Evolutionary conservation across 2,329 filamentous ascomycete genomes (phyloP).

Genomic region (Pezicula radicicola): DNA sequence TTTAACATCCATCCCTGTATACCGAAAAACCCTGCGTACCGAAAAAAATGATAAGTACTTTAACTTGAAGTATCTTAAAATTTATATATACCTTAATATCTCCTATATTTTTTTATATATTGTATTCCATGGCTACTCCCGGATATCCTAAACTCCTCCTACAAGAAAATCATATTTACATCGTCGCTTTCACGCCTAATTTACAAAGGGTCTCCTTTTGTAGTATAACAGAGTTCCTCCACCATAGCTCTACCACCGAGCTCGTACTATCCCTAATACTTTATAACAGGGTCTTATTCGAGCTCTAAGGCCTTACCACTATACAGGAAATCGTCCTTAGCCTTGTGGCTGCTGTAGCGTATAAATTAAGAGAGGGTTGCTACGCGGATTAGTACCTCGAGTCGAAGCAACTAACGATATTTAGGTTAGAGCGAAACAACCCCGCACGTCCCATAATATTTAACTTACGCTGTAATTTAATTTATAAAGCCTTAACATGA

Average conservation of each 20-base stretch:
- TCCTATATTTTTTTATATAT: not conserved
- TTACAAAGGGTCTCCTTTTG: too few relatives aligned
- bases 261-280: not conserved
- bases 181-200: not conserved
- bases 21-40: not conserved
- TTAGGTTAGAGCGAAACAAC: not conserved
- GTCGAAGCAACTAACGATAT: constrained; percentile 3
- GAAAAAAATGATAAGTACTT: too few relatives aligned
- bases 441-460: not conserved
- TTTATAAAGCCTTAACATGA: too few relatives aligned
- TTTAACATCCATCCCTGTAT: not conserved
- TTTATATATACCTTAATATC: not conserved
- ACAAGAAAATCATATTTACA: too few relatives aligned
- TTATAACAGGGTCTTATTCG: not conserved
- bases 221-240: not conserved
- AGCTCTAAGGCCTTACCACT: not conserved
- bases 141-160: too few relatives aligned
- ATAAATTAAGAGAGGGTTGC: constrained; percentile 4
- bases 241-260: not conserved
- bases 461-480: too few relatives aligned
- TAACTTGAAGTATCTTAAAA: not conserved
- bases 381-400: constrained; percentile 6
- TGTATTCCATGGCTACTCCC: not conserved
- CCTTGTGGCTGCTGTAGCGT: constrained; percentile 5
- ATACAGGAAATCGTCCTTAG: not conserved